A percentile compares a stretch with the other conserved stretches of the same genome.
These are phyloP conservation scores for Rhizophora apiculata DNA, from an alignment of 345 rosid species.

Conservation along the genomic window DNA sequence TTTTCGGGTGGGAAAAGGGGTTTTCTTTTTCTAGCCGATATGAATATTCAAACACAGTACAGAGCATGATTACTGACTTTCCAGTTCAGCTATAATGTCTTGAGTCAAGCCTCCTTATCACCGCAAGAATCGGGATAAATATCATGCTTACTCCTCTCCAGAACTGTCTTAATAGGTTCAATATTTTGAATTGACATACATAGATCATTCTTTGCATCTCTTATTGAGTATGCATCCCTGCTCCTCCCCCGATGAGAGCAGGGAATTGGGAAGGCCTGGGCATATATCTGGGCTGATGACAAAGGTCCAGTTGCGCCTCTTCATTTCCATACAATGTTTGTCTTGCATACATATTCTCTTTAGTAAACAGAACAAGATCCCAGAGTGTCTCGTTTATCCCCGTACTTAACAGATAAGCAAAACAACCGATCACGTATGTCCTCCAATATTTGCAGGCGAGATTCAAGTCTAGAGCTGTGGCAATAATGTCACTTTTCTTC, in stretches of 20 bases:
- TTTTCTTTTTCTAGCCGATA: too few relatives aligned
- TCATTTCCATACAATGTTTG: too few relatives aligned
- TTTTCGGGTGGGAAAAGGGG: too few relatives aligned
- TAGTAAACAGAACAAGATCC: too few relatives aligned
- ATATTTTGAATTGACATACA: too few relatives aligned
- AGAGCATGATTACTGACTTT: neutral
- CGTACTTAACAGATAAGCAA: too few relatives aligned
- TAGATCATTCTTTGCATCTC: neutral
- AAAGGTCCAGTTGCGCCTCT: neutral
- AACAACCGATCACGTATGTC: neutral
- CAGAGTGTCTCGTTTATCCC: too few relatives aligned
- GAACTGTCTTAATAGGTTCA: too few relatives aligned
- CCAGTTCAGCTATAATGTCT: neutral
- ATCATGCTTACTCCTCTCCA: too few relatives aligned
- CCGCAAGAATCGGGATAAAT: neutral
- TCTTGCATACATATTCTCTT: too few relatives aligned
- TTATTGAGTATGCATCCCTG: neutral
- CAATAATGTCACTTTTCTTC: slow-evolving; percentile 37
- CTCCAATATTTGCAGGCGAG: slow-evolving; percentile 29
- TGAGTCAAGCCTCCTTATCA: neutral
- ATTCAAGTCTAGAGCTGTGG: slow-evolving; percentile 22
- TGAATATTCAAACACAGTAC: neutral
- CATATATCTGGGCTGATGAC: neutral
- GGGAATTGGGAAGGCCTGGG: neutral
- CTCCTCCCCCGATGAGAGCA: neutral